phyloP scores from a whole-genome alignment of 345 rosid genomes.

The sweet orange (Citrus sinensis) region DVS_A1.0 CM039168.1:16727501-16728000 shows the following conservation, averaged over 20 bases:
- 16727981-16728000: neutral
- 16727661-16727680: conserved; percentile 99
- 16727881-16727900: conserved; percentile 73
- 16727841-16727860: conserved; percentile 84
- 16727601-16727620: conserved; percentile 95
- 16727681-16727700: conserved; percentile 93
- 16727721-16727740: conserved; percentile 89
- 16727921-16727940: conserved; percentile 85
- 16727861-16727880: conserved; percentile 83
- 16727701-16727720: conserved; percentile 75
- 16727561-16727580: conserved; percentile 97
- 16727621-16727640: conserved; percentile 97
- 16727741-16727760: conserved; percentile 94
- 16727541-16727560: conserved; percentile 99
- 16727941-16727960: conserved; percentile 97
- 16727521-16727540: conserved; percentile 98
- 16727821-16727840: conserved; percentile 54
- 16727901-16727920: conserved; percentile 97
- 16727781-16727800: conserved; percentile 98
- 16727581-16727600: conserved; percentile 91
- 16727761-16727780: conserved; percentile 97
- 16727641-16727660: conserved; percentile 97
- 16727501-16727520: conserved; percentile 84
- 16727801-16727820: conserved; percentile 67
- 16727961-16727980: conserved; percentile 22